Percentiles rank a stretch among this genome's conserved stretches.
These are phyloP conservation scores for Debaryomycetaceae sp. DNA, from an alignment of 1,139 yeast genomes.

Conservation along the genomic window DNA sequence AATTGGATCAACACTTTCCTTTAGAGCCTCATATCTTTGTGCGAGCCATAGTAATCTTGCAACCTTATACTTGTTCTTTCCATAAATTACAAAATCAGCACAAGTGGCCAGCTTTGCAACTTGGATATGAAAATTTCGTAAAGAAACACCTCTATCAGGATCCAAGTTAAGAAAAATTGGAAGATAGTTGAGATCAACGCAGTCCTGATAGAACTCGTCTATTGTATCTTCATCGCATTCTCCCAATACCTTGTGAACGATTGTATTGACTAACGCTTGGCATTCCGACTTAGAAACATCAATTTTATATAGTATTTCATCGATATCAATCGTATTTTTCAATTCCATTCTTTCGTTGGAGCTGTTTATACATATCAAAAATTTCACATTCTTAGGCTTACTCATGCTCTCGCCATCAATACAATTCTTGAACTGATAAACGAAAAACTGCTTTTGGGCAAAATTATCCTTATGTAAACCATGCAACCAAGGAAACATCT, in stretches of 20 bases:
- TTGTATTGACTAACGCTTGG: constrained; percentile 16
- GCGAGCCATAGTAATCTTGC: constrained; percentile 55
- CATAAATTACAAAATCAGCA: constrained; percentile 68
- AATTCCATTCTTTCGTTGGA: constrained; percentile 25
- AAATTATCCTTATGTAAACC: constrained; percentile 57
- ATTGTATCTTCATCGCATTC: constrained; percentile 9
- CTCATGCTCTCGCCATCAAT: neutral
- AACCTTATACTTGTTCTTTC: constrained; percentile 34
- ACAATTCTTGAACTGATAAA: constrained; percentile 9
- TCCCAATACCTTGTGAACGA: constrained; percentile 17
- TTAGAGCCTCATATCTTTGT: constrained; percentile 35
- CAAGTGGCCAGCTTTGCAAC: constrained; percentile 65
- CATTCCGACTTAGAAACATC: constrained; percentile 38
- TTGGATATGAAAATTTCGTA: constrained; percentile 76
- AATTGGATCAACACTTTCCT: constrained; percentile 4
- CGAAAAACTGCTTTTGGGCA: constrained; percentile 46
- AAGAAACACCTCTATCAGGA: constrained; percentile 65
- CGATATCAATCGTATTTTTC: constrained; percentile 59
- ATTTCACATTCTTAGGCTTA: constrained; percentile 27
- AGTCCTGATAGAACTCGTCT: constrained; percentile 38
- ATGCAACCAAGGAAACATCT: constrained; percentile 90
- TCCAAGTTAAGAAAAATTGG: constrained; percentile 58
- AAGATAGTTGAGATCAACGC: constrained; percentile 38
- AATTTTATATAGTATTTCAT: constrained; percentile 55
- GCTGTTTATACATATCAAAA: constrained; percentile 53